Evolutionary conservation across 208 protist species (phyloP).

Genomic region (Crithidia thermophila): DNA sequence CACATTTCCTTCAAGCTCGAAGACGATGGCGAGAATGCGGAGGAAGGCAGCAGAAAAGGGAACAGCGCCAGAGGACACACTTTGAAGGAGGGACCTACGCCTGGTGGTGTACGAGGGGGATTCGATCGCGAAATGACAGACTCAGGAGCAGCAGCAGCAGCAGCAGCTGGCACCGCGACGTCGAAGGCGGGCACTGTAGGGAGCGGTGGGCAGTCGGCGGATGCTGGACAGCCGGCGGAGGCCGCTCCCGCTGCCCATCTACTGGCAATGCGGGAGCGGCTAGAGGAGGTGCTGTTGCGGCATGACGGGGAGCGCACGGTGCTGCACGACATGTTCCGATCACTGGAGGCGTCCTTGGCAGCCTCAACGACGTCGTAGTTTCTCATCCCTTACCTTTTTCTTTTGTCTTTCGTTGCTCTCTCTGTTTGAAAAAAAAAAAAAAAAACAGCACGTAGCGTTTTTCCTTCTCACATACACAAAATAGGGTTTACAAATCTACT

Average conservation of each 20-base stretch:
- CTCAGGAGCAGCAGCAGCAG: background rate
- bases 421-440: no score
- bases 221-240: background rate
- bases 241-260: conserved; percentile 22
- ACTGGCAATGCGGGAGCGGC: conserved; percentile 26
- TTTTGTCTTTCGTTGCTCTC: no score
- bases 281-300: conserved; percentile 39
- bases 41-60: conserved; percentile 4
- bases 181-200: background rate
- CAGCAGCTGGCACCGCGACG: background rate
- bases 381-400: background rate
- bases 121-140: background rate
- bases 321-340: conserved; percentile 37
- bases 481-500: no score
- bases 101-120: background rate
- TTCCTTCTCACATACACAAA: no score
- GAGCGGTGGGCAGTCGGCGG: background rate
- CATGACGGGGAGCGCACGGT: conserved; percentile 33
- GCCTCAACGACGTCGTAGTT: background rate
- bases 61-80: conserved; percentile 5
- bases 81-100: background rate
- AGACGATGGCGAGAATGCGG: background rate
- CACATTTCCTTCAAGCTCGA: conserved; percentile 35
- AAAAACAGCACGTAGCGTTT: no score
- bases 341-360: conserved; percentile 10